Evolutionary conservation across 345 rosid species (phyloP).

Genomic region (Syzygium jambos): DNA sequence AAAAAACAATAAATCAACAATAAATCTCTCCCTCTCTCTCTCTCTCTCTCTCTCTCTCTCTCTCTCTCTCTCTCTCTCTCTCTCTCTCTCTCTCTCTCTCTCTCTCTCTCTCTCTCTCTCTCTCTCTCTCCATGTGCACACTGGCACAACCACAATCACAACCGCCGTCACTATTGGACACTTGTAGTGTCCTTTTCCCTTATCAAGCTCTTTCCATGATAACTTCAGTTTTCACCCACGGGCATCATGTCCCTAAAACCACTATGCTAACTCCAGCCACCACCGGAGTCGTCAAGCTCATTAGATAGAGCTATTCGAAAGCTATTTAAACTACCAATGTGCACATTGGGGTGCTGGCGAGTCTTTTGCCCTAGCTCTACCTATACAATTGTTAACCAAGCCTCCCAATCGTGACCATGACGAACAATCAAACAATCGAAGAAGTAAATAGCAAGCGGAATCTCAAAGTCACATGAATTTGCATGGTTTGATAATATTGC

Average conservation of each 20-base stretch:
- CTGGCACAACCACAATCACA: neutral
- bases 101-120: neutral
- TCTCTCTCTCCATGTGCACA: neutral
- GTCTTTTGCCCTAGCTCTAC: neutral
- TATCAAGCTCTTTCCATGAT: neutral
- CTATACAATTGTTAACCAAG: neutral
- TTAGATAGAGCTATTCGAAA: neutral
- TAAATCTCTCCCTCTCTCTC: neutral
- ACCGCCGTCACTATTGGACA: neutral
- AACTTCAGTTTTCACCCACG: neutral
- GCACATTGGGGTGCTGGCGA: neutral
- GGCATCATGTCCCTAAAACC: neutral
- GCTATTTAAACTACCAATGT: neutral
- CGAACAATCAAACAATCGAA: neutral
- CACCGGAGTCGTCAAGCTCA: neutral
- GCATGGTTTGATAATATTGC: neutral
- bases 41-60: neutral
- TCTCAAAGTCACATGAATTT: neutral
- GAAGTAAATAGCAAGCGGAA: neutral
- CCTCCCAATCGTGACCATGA: neutral
- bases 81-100: neutral
- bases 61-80: neutral
- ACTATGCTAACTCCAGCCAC: neutral
- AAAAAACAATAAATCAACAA: neutral
- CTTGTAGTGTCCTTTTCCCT: neutral